Conservation (phyloP, 148 eudicot genomes). For the Rhododendron kiyosumense region DNA sequence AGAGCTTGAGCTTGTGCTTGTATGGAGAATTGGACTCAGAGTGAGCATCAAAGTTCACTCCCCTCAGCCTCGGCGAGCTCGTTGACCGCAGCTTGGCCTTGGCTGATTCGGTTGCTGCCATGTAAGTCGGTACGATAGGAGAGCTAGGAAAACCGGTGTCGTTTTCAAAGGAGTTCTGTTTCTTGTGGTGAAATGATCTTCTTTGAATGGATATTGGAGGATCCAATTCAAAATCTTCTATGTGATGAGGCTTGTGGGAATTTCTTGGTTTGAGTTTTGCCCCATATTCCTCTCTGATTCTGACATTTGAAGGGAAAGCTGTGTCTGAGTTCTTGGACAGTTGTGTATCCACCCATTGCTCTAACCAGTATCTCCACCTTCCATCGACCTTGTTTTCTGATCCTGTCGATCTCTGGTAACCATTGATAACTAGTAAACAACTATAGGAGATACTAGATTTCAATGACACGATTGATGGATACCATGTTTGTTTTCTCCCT, state of each 20-base stretch:
- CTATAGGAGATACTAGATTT: too few species aligned
- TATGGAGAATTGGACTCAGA: conserved; percentile 63
- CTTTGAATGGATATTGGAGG: conserved; percentile 24
- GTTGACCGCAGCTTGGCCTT: conserved; percentile 53
- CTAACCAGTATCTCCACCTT: conserved; percentile 55
- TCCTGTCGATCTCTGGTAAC: conserved; percentile 54
- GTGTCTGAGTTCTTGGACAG: conserved; percentile 28
- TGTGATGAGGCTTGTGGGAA: conserved; percentile 4
- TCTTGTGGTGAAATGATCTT: conserved; percentile 47
- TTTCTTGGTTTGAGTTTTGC: conserved; percentile 23
- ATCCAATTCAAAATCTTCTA: conserved; percentile 13
- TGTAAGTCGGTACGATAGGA: conserved; percentile 56
- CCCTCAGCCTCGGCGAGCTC: conserved; percentile 59
- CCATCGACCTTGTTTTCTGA: conserved; percentile 42
- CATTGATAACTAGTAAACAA: not conserved
- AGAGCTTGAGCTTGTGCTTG: conserved; percentile 50
- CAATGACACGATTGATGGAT: not conserved
- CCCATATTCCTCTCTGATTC: conserved; percentile 17
- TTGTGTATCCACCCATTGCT: conserved; percentile 52
- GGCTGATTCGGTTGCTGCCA: conserved; percentile 78
- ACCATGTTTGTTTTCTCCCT: not conserved
- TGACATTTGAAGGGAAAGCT: conserved; percentile 15
- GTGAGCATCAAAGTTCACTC: conserved; percentile 29
- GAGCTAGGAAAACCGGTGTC: conserved; percentile 29
- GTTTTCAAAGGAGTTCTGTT: conserved; percentile 35